A percentile compares a stretch with the other conserved stretches of the same genome.
Evolutionary conservation across 1,139 yeast species (phyloP).

Genomic region (Sugiyamaella pinicola): DNA sequence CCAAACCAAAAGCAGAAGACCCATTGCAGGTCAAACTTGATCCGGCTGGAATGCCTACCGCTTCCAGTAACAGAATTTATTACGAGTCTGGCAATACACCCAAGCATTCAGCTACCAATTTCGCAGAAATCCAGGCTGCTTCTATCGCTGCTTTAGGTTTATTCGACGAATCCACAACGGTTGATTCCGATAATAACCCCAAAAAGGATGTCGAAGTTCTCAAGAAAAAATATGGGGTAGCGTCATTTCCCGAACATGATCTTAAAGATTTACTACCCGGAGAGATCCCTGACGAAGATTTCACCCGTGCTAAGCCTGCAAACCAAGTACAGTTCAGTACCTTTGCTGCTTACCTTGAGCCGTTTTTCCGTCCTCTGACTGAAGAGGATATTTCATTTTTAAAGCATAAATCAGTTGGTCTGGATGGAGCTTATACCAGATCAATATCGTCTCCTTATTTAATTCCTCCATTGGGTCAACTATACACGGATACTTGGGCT

Average conservation of each 20-base stretch:
- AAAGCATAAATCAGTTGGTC: slow-evolving; percentile 51
- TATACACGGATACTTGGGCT: slow-evolving; percentile 82
- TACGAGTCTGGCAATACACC: slow-evolving; percentile 4
- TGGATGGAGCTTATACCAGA: slow-evolving; percentile 32
- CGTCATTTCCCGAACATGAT: slow-evolving; percentile 82
- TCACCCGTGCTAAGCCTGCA: slow-evolving; percentile 80
- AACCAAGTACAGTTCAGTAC: slow-evolving; percentile 93
- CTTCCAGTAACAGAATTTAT: background rate
- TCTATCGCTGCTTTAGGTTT: slow-evolving; percentile 74
- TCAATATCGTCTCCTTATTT: slow-evolving; percentile 44
- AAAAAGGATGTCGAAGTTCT: slow-evolving; percentile 68
- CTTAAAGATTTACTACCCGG: slow-evolving; percentile 82
- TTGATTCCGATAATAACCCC: slow-evolving; percentile 50
- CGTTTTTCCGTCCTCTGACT: slow-evolving; percentile 71
- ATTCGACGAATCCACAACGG: slow-evolving; percentile 53
- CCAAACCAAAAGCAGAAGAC: background rate
- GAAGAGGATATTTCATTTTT: slow-evolving; percentile 83
- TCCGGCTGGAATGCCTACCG: background rate
- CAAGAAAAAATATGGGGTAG: slow-evolving; percentile 81
- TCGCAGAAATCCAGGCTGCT: slow-evolving; percentile 69
- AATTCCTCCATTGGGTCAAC: slow-evolving; percentile 83
- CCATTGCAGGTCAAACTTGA: background rate
- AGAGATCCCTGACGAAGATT: slow-evolving; percentile 80
- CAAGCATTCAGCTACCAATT: slow-evolving; percentile 49
- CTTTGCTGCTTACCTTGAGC: slow-evolving; percentile 81